Evolutionary conservation across 805 yeast genomes (phyloP).

Genomic region (Ogataea sp.): DNA sequence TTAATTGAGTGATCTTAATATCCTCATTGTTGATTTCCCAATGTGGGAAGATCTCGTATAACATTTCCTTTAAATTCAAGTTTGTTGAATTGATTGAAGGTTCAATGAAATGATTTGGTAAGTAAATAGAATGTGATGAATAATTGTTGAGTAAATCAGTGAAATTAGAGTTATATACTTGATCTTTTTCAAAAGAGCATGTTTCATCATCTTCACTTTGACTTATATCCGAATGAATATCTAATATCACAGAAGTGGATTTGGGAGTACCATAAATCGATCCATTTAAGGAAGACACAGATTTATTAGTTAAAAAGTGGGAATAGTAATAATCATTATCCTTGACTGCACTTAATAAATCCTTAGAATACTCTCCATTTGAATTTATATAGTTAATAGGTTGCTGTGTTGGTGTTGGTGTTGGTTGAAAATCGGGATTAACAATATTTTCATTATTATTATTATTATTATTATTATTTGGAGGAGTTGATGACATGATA

Average conservation of each 20-base stretch:
- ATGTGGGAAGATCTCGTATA: slow-evolving; percentile 36
- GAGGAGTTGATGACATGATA: background rate
- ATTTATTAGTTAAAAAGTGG: slow-evolving; percentile 16
- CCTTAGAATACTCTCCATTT: background rate
- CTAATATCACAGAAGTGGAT: background rate
- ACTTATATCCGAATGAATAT: too few species aligned
- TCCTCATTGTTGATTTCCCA: slow-evolving; percentile 17
- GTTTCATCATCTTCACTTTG: background rate
- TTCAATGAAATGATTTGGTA: slow-evolving; percentile 36
- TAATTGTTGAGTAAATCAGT: slow-evolving; percentile 19
- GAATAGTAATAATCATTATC: slow-evolving; percentile 8
- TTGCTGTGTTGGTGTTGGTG: background rate
- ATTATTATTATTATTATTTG: too few species aligned
- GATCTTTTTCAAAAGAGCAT: background rate
- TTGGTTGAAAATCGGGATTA: too few species aligned
- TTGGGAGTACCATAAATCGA: slow-evolving; percentile 1
- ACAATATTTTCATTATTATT: too few species aligned
- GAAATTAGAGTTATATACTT: too few species aligned
- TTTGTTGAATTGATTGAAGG: slow-evolving; percentile 22
- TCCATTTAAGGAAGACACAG: slow-evolving; percentile 16
- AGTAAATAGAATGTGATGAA: slow-evolving; percentile 40
- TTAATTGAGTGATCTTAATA: slow-evolving; percentile 34
- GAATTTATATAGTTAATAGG: background rate
- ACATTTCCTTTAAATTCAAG: slow-evolving; percentile 29
- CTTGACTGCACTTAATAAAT: background rate